These are phyloP conservation scores for Metschnikowia chrysomelidarum DNA, from an alignment of 805 yeast species.

Conservation along the genomic window DNA sequence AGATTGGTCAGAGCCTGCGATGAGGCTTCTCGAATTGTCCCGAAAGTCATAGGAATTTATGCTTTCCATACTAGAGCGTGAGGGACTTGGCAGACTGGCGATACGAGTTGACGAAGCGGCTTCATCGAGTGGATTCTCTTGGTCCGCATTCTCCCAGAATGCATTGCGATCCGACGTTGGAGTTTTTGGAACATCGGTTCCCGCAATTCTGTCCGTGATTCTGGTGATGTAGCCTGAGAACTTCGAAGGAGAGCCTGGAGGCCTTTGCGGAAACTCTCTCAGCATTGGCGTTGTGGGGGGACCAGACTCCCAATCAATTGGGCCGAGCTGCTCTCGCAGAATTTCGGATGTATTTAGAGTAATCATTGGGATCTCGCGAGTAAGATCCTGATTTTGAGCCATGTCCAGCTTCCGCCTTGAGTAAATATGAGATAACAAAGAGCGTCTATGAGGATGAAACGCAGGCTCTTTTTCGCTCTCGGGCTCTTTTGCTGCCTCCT, in stretches of 20 bases:
- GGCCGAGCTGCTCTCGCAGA: background rate
- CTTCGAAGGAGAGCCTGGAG: constrained; percentile 14
- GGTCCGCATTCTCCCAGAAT: constrained; percentile 10
- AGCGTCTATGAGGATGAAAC: constrained; percentile 1
- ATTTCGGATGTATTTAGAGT: constrained; percentile 11
- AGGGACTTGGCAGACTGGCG: too few species aligned
- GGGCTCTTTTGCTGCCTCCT: background rate
- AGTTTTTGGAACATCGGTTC: constrained; percentile 14
- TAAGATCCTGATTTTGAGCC: constrained; percentile 6
- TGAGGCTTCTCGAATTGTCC: background rate
- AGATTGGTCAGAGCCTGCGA: too few species aligned
- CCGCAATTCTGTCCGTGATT: constrained; percentile 18
- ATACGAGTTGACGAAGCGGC: too few species aligned
- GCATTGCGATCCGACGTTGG: constrained; percentile 12
- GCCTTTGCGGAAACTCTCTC: constrained; percentile 6
- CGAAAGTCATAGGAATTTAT: constrained; percentile 4
- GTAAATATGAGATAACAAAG: constrained; percentile 3
- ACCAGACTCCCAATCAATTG: background rate
- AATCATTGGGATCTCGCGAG: constrained; percentile 19
- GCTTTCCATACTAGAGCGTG: constrained; percentile 7
- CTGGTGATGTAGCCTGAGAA: constrained; percentile 14
- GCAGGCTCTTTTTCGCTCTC: constrained; percentile 1
- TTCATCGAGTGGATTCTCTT: too few species aligned
- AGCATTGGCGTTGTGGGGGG: constrained; percentile 6
- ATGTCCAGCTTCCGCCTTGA: constrained; percentile 2